Base-by-base conservation (phyloP, 148 eudicot species). In the Polygonum maritimum region DNA sequence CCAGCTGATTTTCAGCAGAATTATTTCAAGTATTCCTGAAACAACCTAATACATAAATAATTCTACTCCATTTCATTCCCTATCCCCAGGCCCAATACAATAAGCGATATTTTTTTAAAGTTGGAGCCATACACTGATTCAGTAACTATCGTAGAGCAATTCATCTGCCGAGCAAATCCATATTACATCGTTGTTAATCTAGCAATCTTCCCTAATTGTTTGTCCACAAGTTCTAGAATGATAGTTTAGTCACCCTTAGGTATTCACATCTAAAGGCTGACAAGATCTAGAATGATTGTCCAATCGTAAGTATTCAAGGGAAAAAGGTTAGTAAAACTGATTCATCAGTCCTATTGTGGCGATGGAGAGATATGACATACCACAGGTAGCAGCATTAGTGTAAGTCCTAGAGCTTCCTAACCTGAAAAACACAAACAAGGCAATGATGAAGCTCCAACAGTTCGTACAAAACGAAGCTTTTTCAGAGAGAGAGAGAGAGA, bases 381-480 rank as follows among this genome's bases (percentile, higher is more conserved):
- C 77, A 19, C 33, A 39, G 48, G 38, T 2, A 39, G 12, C 48
- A 33, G 77, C 69, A 75, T 39, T 35, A 16, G 69, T 55, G 48
- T 54, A 75, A 75, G 35, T 55, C 54, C 77, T 57, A 33, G 6
- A 57, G 69, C 77, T 54, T 57, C 77, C 69, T 15, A 54, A 75
- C 77, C 77, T 75, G 67, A 58, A 39, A 72, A 55, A 38, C 2
- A 26, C 15, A 60, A 60, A 60, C 18, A 12, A 26, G 16, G 14
- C 38, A 26, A 22, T 21, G 18, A 57, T 21, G 18, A 57, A 19
- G 65, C 33, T 19, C 65, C 35, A 57, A 21, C 21, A n/a, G 21
- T 7, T 35, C 33, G 19, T 21, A 10, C 4, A 60, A 26, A 60
- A 60, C 36, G 36, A 12, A 60, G 13, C 22, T 22, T 31, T 9